These are phyloP conservation scores for Lactarius akahatsu DNA, from an alignment of 768 basidiomycete species.

Conservation along the genomic window DNA sequence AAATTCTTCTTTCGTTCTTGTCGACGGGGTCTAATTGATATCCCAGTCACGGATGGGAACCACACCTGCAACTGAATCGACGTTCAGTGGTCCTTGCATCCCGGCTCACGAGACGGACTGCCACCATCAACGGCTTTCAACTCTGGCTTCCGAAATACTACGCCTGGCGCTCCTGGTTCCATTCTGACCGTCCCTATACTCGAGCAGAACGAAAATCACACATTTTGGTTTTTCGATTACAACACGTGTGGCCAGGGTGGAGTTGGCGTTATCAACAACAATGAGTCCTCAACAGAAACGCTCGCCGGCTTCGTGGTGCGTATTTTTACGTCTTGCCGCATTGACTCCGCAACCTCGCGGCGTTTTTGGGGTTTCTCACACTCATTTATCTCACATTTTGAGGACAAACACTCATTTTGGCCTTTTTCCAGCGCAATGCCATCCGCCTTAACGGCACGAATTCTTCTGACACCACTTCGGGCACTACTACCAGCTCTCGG, in stretches of 20 bases:
- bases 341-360: slow-evolving; percentile 14
- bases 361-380: slow-evolving; percentile 11
- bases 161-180: slow-evolving; percentile 48
- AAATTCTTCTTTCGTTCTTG: slow-evolving; percentile 24
- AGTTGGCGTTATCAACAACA: slow-evolving; percentile 61
- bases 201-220: slow-evolving; percentile 41
- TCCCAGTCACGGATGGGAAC: slow-evolving; percentile 40
- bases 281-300: slow-evolving; percentile 42
- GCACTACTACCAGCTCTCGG: slow-evolving; percentile 15
- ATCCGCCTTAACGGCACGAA: slow-evolving; percentile 54
- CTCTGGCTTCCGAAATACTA: slow-evolving; percentile 50
- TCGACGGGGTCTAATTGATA: slow-evolving; percentile 44
- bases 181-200: slow-evolving; percentile 46
- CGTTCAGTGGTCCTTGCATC: slow-evolving; percentile 54
- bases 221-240: slow-evolving; percentile 62
- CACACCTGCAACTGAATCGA: slow-evolving; percentile 50
- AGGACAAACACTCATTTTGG: slow-evolving; percentile 4
- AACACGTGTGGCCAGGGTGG: slow-evolving; percentile 56
- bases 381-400: slow-evolving; percentile 5
- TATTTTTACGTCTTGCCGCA: slow-evolving; percentile 12
- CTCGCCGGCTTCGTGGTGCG: slow-evolving; percentile 47
- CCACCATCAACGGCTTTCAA: slow-evolving; percentile 58
- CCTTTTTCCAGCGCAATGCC: slow-evolving; percentile 51
- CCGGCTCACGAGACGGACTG: slow-evolving; percentile 48
- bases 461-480: slow-evolving; percentile 12